A percentile compares a stretch with the other conserved stretches of the same genome.
These are phyloP conservation scores for Moringa oleifera DNA, from an alignment of 345 rosid species.

Conservation along the genomic window DNA sequence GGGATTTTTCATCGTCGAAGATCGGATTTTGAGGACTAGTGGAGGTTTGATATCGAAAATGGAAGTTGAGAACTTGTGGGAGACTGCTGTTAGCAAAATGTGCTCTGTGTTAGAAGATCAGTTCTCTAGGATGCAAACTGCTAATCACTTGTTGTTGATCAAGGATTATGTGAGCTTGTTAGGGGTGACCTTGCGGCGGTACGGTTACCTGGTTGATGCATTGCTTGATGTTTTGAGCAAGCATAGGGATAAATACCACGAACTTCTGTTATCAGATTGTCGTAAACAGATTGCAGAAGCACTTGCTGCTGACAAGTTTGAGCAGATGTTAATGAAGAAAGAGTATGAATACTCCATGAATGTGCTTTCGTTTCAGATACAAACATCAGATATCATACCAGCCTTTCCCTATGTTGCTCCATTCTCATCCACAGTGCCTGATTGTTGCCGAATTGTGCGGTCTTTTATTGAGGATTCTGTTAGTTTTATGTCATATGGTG, in stretches of 20 bases:
- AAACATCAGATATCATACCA: conserved; percentile 78
- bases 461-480: conserved; percentile 94
- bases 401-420: conserved; percentile 95
- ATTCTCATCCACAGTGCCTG: conserved; percentile 89
- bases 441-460: conserved; percentile 92
- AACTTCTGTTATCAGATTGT: conserved; percentile 86
- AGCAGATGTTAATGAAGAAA: conserved; percentile 97
- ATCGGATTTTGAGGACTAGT: conserved; percentile 83
- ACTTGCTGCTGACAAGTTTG: conserved; percentile 88
- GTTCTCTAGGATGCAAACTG: conserved; percentile 98
- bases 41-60: conserved; percentile 78
- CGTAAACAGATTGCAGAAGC: conserved; percentile 89
- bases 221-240: conserved; percentile 90
- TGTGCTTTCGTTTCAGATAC: conserved; percentile 93
- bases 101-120: conserved; percentile 96
- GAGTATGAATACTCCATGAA: conserved; percentile 97
- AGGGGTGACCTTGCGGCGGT: conserved; percentile 83
- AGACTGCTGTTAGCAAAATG: conserved; percentile 89
- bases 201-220: conserved; percentile 80
- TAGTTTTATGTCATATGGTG: conserved; percentile 93
- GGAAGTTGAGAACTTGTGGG: conserved; percentile 95
- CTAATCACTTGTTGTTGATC: conserved; percentile 85
- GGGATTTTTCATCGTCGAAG: conserved; percentile 91
- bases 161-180: conserved; percentile 97
- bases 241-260: conserved; percentile 94